phyloP scores from a whole-genome alignment of 2,329 filamentous ascomycete genomes.

The Colletotrichum cuscutae region DNA sequence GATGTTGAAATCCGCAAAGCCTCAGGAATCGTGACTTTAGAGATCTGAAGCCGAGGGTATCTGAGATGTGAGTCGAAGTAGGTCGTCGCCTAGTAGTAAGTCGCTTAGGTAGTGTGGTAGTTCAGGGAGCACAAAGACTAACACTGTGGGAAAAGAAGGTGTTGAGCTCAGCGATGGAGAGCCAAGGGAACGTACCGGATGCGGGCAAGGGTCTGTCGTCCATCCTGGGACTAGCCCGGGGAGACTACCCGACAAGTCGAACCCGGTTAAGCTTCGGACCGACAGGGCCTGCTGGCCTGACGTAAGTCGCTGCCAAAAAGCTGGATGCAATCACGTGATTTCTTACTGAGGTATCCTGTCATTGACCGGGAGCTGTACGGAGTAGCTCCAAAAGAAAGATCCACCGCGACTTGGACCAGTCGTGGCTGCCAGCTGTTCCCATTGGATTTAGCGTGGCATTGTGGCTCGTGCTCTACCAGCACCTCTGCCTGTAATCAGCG shows the following conservation, averaged over 20 bases:
- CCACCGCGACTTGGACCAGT: constrained; percentile 9
- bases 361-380: background rate
- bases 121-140: constrained; percentile 11
- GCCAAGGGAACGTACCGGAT: constrained; percentile 28
- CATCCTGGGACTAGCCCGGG: constrained; percentile 9
- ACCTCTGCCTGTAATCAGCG: constrained; percentile 32
- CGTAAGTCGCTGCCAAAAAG: background rate
- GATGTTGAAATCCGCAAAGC: background rate
- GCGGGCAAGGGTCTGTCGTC: constrained; percentile 23
- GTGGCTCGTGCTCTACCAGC: constrained; percentile 34
- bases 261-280: constrained; percentile 31
- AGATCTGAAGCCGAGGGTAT: background rate
- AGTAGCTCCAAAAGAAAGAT: background rate
- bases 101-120: background rate
- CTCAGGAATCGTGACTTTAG: background rate
- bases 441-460: constrained; percentile 19
- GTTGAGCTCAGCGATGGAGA: constrained; percentile 14
- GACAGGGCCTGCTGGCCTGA: background rate
- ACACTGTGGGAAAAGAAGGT: constrained; percentile 15
- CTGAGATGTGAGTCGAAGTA: background rate
- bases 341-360: background rate
- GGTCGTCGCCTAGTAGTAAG: background rate
- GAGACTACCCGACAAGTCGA: background rate
- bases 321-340: background rate
- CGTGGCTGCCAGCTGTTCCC: constrained; percentile 20